Conservation (phyloP, 2,329 filamentous ascomycete genomes). For the Cladosporium austrohemisphaericum region DNA sequence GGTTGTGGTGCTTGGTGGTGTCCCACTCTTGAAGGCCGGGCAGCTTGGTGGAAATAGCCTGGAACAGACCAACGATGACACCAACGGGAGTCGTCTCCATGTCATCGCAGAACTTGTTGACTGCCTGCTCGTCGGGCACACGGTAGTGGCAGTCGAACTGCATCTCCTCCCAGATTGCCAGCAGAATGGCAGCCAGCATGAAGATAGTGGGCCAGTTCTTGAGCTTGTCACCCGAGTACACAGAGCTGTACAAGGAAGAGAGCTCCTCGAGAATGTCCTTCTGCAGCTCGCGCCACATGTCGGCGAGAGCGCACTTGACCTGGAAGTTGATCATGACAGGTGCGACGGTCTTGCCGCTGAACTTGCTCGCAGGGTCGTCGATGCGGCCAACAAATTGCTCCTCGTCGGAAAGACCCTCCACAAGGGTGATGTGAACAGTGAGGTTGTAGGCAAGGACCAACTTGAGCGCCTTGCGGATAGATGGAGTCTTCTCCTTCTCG, state of each 20-base stretch:
- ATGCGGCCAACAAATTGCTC: slow-evolving; percentile 76
- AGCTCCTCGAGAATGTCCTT: slow-evolving; percentile 95
- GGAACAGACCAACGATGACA: slow-evolving; percentile 94
- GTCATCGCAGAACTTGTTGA: slow-evolving; percentile 91
- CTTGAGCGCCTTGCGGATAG: slow-evolving; percentile 93
- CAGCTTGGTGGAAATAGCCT: slow-evolving; percentile 95
- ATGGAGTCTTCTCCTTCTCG: slow-evolving; percentile 77
- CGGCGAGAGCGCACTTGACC: slow-evolving; percentile 93
- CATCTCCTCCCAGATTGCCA: slow-evolving; percentile 97
- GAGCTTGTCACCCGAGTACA: slow-evolving; percentile 93
- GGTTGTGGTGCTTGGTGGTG: slow-evolving; percentile 80
- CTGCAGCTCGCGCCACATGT: slow-evolving; percentile 97
- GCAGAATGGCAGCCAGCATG: slow-evolving; percentile 87
- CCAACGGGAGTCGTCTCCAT: slow-evolving; percentile 96
- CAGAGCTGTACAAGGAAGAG: slow-evolving; percentile 88
- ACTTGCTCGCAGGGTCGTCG: slow-evolving; percentile 80
- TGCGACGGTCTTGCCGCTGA: slow-evolving; percentile 82
- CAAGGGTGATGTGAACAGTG: slow-evolving; percentile 89
- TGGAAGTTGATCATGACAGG: slow-evolving; percentile 99
- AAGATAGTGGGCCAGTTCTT: slow-evolving; percentile 99
- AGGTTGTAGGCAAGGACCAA: slow-evolving; percentile 94
- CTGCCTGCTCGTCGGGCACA: slow-evolving; percentile 74
- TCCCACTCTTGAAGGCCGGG: slow-evolving; percentile 94
- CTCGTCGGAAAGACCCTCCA: slow-evolving; percentile 82
- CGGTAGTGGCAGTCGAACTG: slow-evolving; percentile 98